These are phyloP conservation scores for Polygonum maritimum DNA, from an alignment of 148 eudicot species.

Conservation along the genomic window DNA sequence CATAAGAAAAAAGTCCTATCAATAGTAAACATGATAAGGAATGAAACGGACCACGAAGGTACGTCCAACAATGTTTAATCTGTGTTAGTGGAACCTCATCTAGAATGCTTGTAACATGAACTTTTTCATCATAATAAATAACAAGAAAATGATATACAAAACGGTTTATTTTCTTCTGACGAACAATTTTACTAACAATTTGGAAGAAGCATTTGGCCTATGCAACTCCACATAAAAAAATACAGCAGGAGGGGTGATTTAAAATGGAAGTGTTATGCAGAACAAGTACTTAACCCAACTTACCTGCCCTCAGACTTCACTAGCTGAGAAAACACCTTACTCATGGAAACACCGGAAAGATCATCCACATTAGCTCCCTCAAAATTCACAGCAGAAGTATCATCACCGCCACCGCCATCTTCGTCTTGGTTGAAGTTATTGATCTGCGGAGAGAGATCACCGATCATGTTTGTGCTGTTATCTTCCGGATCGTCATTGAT, in stretches of 20 bases:
- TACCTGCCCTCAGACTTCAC: constrained; percentile 15
- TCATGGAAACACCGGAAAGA: constrained; percentile 16
- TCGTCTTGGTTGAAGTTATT: constrained; percentile 9
- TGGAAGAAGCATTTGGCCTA: background rate
- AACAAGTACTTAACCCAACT: background rate
- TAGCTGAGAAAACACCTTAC: constrained; percentile 15
- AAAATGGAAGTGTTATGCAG: background rate
- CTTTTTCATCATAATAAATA: background rate
- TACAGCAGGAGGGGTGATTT: background rate
- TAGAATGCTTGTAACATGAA: background rate
- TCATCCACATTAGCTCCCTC: constrained; percentile 11
- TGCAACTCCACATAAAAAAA: background rate
- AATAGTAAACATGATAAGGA: too few species aligned
- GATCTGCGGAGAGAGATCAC: constrained; percentile 14
- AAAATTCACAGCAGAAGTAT: background rate
- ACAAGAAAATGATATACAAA: background rate
- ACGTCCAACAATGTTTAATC: too few species aligned
- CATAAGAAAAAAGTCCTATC: too few species aligned
- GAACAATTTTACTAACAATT: background rate
- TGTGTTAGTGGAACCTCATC: background rate
- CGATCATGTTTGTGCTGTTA: constrained; percentile 13
- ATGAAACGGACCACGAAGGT: too few species aligned
- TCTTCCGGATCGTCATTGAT: constrained; percentile 10
- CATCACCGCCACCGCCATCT: background rate
- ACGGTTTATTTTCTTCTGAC: background rate